Base-by-base conservation (phyloP, 176 grass and related monocot species). In the Saccharum spontaneum region DNA sequence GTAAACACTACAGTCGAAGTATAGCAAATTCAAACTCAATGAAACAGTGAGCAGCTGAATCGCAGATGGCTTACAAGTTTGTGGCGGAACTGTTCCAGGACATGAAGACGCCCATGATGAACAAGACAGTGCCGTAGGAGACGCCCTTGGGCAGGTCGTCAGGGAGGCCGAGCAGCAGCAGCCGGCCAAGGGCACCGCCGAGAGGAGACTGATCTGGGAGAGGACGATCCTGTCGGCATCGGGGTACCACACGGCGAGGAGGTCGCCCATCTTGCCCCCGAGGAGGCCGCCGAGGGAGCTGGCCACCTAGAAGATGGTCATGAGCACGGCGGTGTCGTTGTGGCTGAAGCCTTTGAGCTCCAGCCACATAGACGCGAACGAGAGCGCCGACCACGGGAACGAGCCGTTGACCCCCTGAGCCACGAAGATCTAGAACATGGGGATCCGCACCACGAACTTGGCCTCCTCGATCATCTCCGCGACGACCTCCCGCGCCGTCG, bases 281-380 rank as follows among this genome's bases (percentile, higher is more conserved):
- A 94, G 24, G 71, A 94, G 84, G 23, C 83, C 87, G n/a, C 92
- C 92, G 60, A 94, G 44, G 73, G 92, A 81, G 71, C 66, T 83
- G 6, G 92, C 87, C 8, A 92, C 24, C 44, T 55, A 79, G 84
- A 92, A 94, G 64, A 77, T 64, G 37, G 75, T 79, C 87, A 87
- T 90, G 1, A 94, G 81, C 40, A 94, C 62, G 50, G 86, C 87
- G 34, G 92, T 92, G 10, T 59, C 31, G 6, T 40, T 20, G 81
- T 92, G 92, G 79, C 77, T 89, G 84, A 94, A 94, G 8, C 96
- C 96, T 1, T 94, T 69, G 79, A 98, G 93, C 79, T 98, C 96
- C 1, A 98, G 89, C 96, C 91, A 98, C 96, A 98, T 90, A 13
- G 96, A 85, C 7, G 82, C 73, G 66, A 98, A 98, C 24, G 93